Base-by-base conservation (phyloP, 176 grass and related monocot species). In the Paspalum vaginatum region DNA sequence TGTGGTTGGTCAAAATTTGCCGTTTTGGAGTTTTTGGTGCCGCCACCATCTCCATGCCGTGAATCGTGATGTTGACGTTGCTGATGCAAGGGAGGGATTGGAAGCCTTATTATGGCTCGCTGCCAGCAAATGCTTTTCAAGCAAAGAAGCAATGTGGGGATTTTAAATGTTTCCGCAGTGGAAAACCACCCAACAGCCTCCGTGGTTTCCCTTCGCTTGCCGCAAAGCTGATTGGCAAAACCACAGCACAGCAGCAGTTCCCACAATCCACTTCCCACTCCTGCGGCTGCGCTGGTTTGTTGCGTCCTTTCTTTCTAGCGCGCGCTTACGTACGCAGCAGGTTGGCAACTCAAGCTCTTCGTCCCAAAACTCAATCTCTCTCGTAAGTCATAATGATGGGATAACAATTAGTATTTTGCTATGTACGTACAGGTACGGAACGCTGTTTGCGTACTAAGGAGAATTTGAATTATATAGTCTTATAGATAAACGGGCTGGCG, bases 161-260 rank as follows among this genome's bases (percentile, higher is more conserved):
- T 52, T 74, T 67, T 45, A 39, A 85, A 85, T 57, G 53, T n/a
- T 18, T 56, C 43, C 7, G 43, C 68, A 21, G 39, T 14, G 41
- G 40, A 56, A 89, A 81, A 89, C 82, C 87, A 21, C 76, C 9
- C 77, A 85, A 17, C 18, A 9, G 8, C 47, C 12, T 81, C 87
- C 82, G 56, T 76, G 70, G 62, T 76, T 89, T 88, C 68, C 9
- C 69, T 2, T 48, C 16, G 6, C 68, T 74, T 85, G 80, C 58
- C 20, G 37, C 15, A 64, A 42, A 74, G 77, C 77, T 76, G 77
- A 55, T 49, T 65, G 20, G 18, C 63, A 47, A 70, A 81, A 81
- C 77, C 70, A 56, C 24, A 52, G 1, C 27, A 32, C 22, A 18
- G 12, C 16, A 14, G 27, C 41, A 8, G 58, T 66, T 32, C 2